Base-by-base conservation (phyloP, 2,329 filamentous ascomycete genomes). In the Stagonosporopsis cucurbitacearum region DNA sequence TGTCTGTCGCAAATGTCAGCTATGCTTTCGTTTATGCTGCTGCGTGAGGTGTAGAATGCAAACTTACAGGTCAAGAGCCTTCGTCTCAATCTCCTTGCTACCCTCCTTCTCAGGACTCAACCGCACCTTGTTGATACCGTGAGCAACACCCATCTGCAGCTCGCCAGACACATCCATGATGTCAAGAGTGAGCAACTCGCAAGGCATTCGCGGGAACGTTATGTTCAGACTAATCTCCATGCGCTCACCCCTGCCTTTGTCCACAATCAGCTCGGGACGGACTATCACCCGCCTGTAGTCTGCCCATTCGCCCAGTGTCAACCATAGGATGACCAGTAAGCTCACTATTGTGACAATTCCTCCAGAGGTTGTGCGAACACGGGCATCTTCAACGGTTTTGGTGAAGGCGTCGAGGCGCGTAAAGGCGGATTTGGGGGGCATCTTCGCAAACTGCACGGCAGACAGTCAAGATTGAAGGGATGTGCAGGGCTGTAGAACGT, bases 151-250 rank as follows among this genome's bases (percentile, higher is more conserved):
- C 67, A 93, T 91, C 77, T 99, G 95, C 72, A 97, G 90, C 78
- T 99, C 95, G 61, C 95, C 95, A 20, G 92, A 96, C 23, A 98
- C 94, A 78, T 99, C 95, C 95, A 99, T 99, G 53, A 99, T 94
- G 75, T 99, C 95, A 68, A 99, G 88, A 12, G 95, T 97, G 64
- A 98, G 82, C 47, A 99, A 86, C 77, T 98, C 94, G 80, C 95
- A 99, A 9, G 95, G 95, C 65, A 99, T 85, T 60, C 88, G 88
- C 9, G 95, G 95, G 75, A 99, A 99, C 42, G 92, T 95, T 57
- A 99, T 88, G 80, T 99, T 99, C 78, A 99, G 85, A 76, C 96
- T 92, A 64, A 99, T 99, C 76, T 98, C 95, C 94, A 99, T 98
- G 77, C 94, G 92, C 82, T 99, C 93, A 76, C 92, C 92, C 90